phyloP scores from a whole-genome alignment of 768 basidiomycete species.

The Hypholoma fasciculare region DNA sequence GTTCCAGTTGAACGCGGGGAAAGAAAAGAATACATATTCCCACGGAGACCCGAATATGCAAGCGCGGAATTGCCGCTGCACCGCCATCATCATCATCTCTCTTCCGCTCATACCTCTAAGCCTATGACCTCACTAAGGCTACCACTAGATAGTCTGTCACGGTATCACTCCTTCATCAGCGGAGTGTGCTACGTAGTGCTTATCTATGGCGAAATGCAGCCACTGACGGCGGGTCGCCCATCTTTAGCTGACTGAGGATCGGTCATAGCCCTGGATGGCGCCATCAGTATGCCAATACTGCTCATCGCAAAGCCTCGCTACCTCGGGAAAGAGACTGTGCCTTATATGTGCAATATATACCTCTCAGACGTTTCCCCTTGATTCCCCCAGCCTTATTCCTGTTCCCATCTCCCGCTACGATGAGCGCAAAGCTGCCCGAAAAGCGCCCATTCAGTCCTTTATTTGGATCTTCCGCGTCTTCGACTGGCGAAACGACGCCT shows the following conservation, averaged over 20 bases:
- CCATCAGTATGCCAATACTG: slow-evolving; percentile 16
- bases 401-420: slow-evolving; percentile 1
- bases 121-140: no score
- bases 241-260: not conserved
- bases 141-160: no score
- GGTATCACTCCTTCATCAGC: no score
- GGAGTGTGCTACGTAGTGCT: not conserved
- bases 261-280: slow-evolving; percentile 17
- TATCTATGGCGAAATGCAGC: slow-evolving; percentile 4
- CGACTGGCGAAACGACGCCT: slow-evolving; percentile 9
- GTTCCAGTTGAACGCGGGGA: no score
- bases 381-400: not conserved
- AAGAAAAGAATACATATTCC: no score
- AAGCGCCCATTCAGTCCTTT: not conserved
- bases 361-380: no score
- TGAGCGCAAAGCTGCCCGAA: not conserved
- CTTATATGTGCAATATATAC: not conserved
- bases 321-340: not conserved
- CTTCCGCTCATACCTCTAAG: no score
- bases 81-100: no score
- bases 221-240: not conserved
- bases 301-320: slow-evolving; percentile 13
- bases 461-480: not conserved
- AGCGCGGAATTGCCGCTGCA: no score
- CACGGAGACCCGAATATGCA: no score